Evolutionary conservation across 768 basidiomycete species (phyloP), one percentile per base, ranked within the genome.

Genomic region (Dictyophora rubrovolvata): DNA sequence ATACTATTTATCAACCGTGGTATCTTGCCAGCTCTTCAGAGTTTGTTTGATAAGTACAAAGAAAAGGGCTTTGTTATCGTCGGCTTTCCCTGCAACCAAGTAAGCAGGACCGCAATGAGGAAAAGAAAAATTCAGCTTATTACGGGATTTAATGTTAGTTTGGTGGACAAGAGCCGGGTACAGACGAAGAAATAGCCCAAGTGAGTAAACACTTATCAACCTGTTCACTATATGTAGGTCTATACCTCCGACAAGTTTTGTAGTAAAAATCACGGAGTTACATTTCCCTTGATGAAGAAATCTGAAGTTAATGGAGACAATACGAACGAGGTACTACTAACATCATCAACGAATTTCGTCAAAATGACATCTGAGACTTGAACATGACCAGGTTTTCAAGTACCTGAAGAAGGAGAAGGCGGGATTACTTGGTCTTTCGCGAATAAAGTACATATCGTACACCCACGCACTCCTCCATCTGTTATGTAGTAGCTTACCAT

Each of bases 51-150:
- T 56, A 88, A 88, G 68, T 87, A 91, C 75, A 84, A 87, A 68
- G 85, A 85, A 54, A 73, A 79, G 57, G 89, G 78, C 6, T 77
- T 95, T 49, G 78, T 84, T 53, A 81, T 96, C 58, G 78, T 96
- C 54, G 93, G 92, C 2, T 95, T 95, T 77, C 94, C 94, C 11
- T 93, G 85, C 72, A 91, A 94, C 68, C 92, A 89, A 70, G 86
- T 86, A 58, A 42, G 71, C 68, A 54, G 48, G 23, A n/a, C 33
- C 18, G 14, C 50, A 48, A 17, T 52, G 8, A 37, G 42, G 58
- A n/a, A 28, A 47, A 35, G 16, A 47, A 23, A 52, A 48, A 56
- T 10, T 34, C 36, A 23, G 50, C 53, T 53, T 4, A 56, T n/a
- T 48, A 17, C 51, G 50, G 37, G 18, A 37, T 17, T 34, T 22